Conservation (phyloP, 306 rosid genomes). For the Fragaria ananassa region DNA sequence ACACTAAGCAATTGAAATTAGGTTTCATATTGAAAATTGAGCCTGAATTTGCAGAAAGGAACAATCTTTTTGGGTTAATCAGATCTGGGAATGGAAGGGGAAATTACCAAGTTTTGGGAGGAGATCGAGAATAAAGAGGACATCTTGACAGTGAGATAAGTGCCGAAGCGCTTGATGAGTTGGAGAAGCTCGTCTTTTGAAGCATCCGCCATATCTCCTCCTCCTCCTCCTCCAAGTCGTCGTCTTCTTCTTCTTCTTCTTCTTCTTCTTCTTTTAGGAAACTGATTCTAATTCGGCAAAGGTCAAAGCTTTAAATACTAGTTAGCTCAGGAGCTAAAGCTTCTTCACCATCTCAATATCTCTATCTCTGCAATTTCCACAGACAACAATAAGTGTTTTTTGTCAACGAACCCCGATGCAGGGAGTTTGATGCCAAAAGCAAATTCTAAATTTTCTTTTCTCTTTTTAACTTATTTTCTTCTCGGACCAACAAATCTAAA, state of each 20-base stretch:
- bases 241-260: constrained; percentile 5
- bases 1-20: not conserved
- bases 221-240: constrained; percentile 15
- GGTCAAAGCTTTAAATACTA: not conserved
- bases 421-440: not conserved
- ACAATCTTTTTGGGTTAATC: not conserved
- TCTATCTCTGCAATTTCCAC: not conserved
- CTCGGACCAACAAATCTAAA: no score
- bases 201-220: constrained; percentile 45
- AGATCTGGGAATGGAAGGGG: constrained; percentile 15
- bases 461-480: no score
- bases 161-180: constrained; percentile 70
- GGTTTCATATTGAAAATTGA: not conserved
- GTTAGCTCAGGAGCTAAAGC: not conserved
- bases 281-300: not conserved
- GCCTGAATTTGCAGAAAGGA: not conserved
- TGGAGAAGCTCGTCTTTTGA: constrained; percentile 67
- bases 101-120: constrained; percentile 49
- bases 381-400: no score
- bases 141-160: constrained; percentile 66
- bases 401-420: not conserved
- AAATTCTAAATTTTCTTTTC: no score
- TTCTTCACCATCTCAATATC: not conserved
- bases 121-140: constrained; percentile 61
- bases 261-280: not conserved